Base-by-base conservation (phyloP, 495 filamentous ascomycete genomes). In the Penicillium herquei region DNA sequence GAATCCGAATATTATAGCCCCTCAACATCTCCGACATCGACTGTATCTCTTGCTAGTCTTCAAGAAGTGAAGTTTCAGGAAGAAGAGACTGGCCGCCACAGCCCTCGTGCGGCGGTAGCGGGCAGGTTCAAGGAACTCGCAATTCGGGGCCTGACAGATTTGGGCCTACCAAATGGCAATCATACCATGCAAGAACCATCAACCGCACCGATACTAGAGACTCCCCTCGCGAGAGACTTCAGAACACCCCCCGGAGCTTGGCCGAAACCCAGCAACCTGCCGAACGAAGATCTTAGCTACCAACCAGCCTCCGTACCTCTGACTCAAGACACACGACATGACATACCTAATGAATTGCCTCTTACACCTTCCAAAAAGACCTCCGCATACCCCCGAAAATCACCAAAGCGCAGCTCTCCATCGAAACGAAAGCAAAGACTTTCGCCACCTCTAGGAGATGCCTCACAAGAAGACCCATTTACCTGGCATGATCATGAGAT, bases 401-500 rank as follows among this genome's bases (percentile, higher is more conserved):
- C 63, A 42, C 51, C 51, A 39, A 65, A 57, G 37, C 54, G 58
- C 12, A 30, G 46, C 14, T 63, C 64, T 18, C 59, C 69, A 2
- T 65, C 66, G 7, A 70, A 70, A 51, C 40, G 59, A 65, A 72
- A 56, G 49, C 63, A 51, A 61, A 67, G 64, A 49, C 45, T 54
- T 59, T 86, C 64, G 52, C 79, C 70, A 75, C 85, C 74, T 66
- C 81, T 56, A 52, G 75, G 49, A 68, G 77, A 39, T 68, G 76
- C 34, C 34, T 44, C 46, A 12, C 35, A 46, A 32, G 69, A 72
- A 48, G 63, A 72, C 37, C 76, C 85, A 18, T 78, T 92, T 55
- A 91, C 89, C 34, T 94, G 90, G 91, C 86, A 85, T 62, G 87
- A 91, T 57, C 78, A 86, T 51, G 91, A 96, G 61, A 93, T 95